phyloP scores from a whole-genome alignment of 495 filamentous ascomycete species.

The Xylaria longipes region DNA sequence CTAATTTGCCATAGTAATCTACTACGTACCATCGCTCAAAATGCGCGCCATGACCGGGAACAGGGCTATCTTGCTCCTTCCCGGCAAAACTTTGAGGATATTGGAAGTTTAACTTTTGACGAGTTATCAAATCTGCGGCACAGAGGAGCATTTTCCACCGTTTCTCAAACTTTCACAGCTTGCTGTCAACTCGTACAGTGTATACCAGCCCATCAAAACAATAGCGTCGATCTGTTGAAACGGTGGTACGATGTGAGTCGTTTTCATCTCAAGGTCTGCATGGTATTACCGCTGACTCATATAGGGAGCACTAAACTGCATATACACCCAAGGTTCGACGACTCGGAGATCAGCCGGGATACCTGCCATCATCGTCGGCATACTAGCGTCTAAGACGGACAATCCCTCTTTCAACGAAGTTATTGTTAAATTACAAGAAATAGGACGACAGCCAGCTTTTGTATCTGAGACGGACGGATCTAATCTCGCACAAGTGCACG shows the following conservation, averaged over 20 bases:
- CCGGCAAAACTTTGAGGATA: conserved; percentile 53
- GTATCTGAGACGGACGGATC: conserved; percentile 62
- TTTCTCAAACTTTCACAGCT: conserved; percentile 82
- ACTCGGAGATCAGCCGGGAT: conserved; percentile 93
- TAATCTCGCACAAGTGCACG: conserved; percentile 88
- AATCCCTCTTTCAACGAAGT: conserved; percentile 60
- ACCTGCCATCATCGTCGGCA: conserved; percentile 79
- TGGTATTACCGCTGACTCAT: background rate
- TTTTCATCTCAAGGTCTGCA: background rate
- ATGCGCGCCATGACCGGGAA: conserved; percentile 41
- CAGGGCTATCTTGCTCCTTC: conserved; percentile 46
- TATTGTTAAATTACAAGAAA: conserved; percentile 53
- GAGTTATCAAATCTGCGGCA: conserved; percentile 86
- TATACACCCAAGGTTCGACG: conserved; percentile 74
- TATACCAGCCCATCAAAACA: conserved; percentile 43
- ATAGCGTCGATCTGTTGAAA: conserved; percentile 46
- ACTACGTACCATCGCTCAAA: conserved; percentile 61
- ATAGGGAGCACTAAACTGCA: conserved; percentile 66
- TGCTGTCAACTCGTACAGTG: conserved; percentile 69
- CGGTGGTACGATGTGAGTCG: conserved; percentile 73
- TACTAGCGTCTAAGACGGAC: conserved; percentile 64
- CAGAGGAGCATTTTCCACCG: conserved; percentile 91
- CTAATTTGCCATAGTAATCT: conserved; percentile 53
- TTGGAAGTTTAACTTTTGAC: conserved; percentile 75
- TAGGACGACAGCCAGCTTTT: conserved; percentile 62